These are phyloP conservation scores for Ulota crispa DNA, from an alignment of 225 moss, liverwort and hornwort genomes.

Conservation along the genomic window DNA sequence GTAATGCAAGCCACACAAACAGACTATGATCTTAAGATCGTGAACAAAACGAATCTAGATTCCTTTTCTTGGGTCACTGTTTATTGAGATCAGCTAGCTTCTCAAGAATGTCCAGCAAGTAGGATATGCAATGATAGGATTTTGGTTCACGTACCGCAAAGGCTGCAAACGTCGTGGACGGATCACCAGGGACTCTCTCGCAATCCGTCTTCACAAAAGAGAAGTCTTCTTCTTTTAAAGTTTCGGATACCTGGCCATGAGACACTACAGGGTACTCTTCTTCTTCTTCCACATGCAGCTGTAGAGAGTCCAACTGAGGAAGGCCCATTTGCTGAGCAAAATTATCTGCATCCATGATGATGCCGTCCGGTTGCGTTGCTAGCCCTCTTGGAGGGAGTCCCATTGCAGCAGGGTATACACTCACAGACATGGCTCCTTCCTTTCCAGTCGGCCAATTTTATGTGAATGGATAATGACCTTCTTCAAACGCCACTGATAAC, in stretches of 20 bases:
- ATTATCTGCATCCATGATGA: background rate
- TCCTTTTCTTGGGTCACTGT: background rate
- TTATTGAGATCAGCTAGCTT: background rate
- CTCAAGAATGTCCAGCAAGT: background rate
- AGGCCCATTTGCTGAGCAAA: conserved; percentile 4
- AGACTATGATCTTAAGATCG: background rate
- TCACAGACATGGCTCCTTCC: conserved; percentile 17
- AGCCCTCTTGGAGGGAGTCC: background rate
- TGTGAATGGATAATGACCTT: background rate
- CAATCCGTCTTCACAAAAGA: conserved; percentile 31
- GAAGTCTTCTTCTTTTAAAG: conserved; percentile 35
- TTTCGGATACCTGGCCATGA: conserved; percentile 20
- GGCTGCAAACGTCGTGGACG: conserved; percentile 44
- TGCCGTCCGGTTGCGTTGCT: background rate
- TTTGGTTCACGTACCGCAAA: conserved; percentile 31
- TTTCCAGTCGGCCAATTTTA: background rate
- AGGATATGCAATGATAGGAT: background rate
- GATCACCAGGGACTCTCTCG: conserved; percentile 38
- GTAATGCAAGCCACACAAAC: background rate
- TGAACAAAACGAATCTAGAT: background rate
- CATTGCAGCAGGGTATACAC: conserved; percentile 23
- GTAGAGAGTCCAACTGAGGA: conserved; percentile 14
- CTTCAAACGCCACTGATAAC: background rate
- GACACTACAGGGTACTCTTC: conserved; percentile 20
- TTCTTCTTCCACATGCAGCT: conserved; percentile 15